Conservation (phyloP, 2,329 filamentous ascomycete species). For the Stagonosporopsis cucurbitacearum region DNA sequence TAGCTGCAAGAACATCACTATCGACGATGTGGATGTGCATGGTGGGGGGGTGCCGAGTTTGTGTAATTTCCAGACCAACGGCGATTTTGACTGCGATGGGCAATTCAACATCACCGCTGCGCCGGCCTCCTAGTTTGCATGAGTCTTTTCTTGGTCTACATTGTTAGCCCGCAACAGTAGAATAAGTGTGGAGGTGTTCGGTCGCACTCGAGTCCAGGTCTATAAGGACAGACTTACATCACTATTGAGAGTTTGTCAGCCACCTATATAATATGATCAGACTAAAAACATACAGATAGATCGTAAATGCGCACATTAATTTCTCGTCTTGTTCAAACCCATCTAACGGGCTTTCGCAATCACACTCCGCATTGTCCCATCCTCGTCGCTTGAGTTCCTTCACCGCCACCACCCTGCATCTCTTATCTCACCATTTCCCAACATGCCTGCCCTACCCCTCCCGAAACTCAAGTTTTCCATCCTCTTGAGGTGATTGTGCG, state of each 20-base stretch:
- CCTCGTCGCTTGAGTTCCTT: too few relatives aligned
- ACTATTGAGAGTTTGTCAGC: background rate
- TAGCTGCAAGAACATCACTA: slow-evolving; percentile 62
- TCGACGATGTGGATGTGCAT: slow-evolving; percentile 52
- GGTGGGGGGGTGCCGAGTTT: slow-evolving; percentile 47
- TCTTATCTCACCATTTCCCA: background rate
- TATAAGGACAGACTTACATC: background rate
- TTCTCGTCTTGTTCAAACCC: too few relatives aligned
- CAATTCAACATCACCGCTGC: slow-evolving; percentile 18
- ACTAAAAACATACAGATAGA: too few relatives aligned
- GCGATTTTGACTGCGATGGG: slow-evolving; percentile 37
- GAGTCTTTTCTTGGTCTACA: background rate
- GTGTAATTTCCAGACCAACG: slow-evolving; percentile 38
- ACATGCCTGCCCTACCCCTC: background rate
- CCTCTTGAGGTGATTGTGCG: slow-evolving; percentile 10
- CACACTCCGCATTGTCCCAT: too few relatives aligned
- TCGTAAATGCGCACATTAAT: too few relatives aligned
- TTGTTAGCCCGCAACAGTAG: background rate
- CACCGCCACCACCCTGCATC: too few relatives aligned
- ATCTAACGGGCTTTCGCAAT: too few relatives aligned
- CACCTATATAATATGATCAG: too few relatives aligned
- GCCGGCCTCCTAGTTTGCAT: background rate
- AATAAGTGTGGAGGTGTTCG: background rate
- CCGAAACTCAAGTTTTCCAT: slow-evolving; percentile 14
- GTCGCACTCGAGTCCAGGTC: background rate